Base-by-base conservation (phyloP, 1,284 basidiomycete genomes). In the Mycena sp. region DNA sequence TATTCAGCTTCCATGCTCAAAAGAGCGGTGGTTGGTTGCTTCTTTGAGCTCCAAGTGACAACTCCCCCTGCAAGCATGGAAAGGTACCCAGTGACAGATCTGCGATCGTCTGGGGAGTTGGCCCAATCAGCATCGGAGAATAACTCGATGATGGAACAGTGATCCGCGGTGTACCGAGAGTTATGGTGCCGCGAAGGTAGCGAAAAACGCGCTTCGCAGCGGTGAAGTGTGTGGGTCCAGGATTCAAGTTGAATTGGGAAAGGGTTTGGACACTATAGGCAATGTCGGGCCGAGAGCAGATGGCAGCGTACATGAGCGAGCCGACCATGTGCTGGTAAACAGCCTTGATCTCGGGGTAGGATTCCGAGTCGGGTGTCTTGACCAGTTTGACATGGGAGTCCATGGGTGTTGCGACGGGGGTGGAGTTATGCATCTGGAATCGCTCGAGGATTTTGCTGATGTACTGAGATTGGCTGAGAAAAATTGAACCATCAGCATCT, bases 221-320 rank as follows among this genome's bases (percentile, higher is more conserved):
- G 0, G 69, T 68, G 40, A 41, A 51, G 61, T 70, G 72, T 16
- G n/a, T 35, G 43, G 12, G 56, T 40, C 48, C 63, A 11, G 64
- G 76, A 30, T 70, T 72, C 37, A 44, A 40, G 29, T 59, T 68
- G 63, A 64, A 73, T 26, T 70, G 73, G 2, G 69, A 67, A 4
- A 80, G 69, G 4, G 68, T 54, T 52, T 71, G 67, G 3, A 71
- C 71, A 16, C 70, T 61, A 56, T 69, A 75, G 0, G 72, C 58
- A 11, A 80, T 69, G 43, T 80, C 75, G 0, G 76, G 76, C 1
- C 73, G 65, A 2, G 71, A 71, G 5, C 49, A 59, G 6, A 73
- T 54, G n/a, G 68, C 69, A 37, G 71, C 61, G 48, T 74, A 79
- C 32, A 35, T 35, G 32, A 35, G 32, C 1, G 59, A 64, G 1